Evolutionary conservation across 148 eudicot genomes (phyloP).

Genomic region (Linanthus parryae): DNA sequence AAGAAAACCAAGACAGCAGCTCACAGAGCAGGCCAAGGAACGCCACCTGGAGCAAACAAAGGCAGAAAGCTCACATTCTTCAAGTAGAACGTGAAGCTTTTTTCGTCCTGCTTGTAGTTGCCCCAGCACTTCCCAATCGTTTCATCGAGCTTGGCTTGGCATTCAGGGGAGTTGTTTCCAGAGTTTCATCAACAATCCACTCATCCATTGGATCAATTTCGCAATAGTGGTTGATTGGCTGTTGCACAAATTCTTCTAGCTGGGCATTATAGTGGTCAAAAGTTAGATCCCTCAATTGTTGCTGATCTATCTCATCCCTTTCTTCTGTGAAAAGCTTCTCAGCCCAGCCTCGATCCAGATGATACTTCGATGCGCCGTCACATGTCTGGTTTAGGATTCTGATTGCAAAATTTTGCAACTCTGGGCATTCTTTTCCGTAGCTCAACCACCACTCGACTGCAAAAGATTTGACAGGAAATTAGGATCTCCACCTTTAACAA

Average conservation of each 20-base stretch:
- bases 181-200: no score
- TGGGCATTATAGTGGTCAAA: conserved; percentile 49
- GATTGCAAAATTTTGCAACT: conserved; percentile 52
- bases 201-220: conserved; percentile 38
- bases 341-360: conserved; percentile 44
- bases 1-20: no score
- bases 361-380: conserved; percentile 48
- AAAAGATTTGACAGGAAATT: no score
- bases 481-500: no score
- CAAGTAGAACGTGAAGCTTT: no score
- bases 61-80: no score
- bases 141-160: no score
- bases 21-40: no score
- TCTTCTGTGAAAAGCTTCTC: conserved; percentile 37
- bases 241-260: conserved; percentile 27
- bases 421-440: conserved; percentile 49
- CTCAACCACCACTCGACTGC: conserved; percentile 61
- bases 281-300: conserved; percentile 23
- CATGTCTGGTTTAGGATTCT: conserved; percentile 60
- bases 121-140: no score
- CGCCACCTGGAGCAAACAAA: no score
- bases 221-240: conserved; percentile 5
- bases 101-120: no score
- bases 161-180: no score
- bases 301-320: conserved; percentile 24